Conservation (phyloP, 208 protist genomes). For the Leptomonas pyrrhocoris region DNA sequence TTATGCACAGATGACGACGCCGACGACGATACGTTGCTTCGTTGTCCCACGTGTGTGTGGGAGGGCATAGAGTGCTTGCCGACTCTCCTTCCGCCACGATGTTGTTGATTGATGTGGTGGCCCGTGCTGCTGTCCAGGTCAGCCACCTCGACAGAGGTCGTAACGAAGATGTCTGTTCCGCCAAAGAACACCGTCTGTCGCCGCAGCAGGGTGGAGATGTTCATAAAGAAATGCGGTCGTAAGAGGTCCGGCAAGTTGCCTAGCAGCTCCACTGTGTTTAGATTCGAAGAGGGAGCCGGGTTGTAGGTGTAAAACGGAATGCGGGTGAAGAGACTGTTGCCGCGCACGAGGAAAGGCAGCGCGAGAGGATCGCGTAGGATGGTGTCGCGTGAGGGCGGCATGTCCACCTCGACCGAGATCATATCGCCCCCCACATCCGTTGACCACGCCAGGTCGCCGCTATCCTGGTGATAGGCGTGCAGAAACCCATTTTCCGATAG, state of each 20-base stretch:
- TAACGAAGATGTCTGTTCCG: constrained; percentile 70
- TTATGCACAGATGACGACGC: constrained; percentile 3
- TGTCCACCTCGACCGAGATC: constrained; percentile 28
- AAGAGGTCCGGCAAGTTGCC: constrained; percentile 12
- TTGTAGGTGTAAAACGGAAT: constrained; percentile 24
- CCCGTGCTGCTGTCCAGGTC: constrained; percentile 59
- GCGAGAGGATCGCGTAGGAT: constrained; percentile 54
- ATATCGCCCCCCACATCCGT: constrained; percentile 40
- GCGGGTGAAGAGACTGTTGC: constrained; percentile 68
- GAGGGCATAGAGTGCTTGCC: neutral
- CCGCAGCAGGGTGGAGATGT: constrained; percentile 72
- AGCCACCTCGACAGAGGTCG: constrained; percentile 50
- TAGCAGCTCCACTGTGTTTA: constrained; percentile 9
- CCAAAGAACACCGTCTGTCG: constrained; percentile 45
- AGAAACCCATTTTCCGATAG: constrained; percentile 52
- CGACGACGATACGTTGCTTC: neutral
- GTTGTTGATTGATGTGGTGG: constrained; percentile 7
- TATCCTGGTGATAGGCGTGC: constrained; percentile 45
- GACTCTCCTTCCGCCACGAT: neutral
- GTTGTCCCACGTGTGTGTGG: neutral
- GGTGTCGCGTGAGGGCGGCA: constrained; percentile 28
- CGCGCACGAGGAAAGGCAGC: constrained; percentile 65
- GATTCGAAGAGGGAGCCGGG: neutral
- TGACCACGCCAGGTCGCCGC: constrained; percentile 39
- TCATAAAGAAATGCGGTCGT: constrained; percentile 68